Percentiles rank a stretch among this genome's conserved stretches.
Conservation (phyloP, 2,329 filamentous ascomycete species). For the Aureobasidium mangrovei region DNA sequence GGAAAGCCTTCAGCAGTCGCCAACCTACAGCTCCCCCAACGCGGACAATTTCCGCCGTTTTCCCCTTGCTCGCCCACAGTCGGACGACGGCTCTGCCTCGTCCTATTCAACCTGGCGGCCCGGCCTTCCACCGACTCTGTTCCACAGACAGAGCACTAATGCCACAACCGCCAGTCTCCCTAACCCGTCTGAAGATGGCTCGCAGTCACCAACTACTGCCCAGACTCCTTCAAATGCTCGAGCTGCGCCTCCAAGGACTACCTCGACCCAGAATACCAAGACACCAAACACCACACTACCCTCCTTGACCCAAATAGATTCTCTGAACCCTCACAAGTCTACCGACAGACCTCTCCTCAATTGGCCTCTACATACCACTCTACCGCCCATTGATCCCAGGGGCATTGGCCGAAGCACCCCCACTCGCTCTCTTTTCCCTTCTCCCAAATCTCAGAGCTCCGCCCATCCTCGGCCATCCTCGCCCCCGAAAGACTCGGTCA, state of each 20-base stretch:
- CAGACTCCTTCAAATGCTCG: not conserved
- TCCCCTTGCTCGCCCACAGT: not conserved
- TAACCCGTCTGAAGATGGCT: not conserved
- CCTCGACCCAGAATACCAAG: not conserved
- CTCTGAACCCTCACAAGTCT: not conserved
- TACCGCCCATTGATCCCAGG: constrained; percentile 3
- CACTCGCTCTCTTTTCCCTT: not conserved
- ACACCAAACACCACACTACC: not conserved
- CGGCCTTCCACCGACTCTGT: not conserved
- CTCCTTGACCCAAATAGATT: not conserved
- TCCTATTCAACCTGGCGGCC: constrained; percentile 4
- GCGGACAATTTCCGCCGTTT: not conserved
- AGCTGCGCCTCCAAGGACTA: not conserved
- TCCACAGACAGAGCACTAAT: not conserved
- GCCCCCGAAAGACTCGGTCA: not conserved
- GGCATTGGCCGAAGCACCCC: not conserved
- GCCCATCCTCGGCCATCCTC: not conserved
- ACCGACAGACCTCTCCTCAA: constrained; percentile 1
- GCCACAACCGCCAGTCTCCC: not conserved
- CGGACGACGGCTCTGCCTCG: not conserved
- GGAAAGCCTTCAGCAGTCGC: not conserved
- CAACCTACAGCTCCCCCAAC: not conserved
- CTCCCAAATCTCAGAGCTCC: not conserved
- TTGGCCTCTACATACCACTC: constrained; percentile 10
- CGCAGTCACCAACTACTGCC: not conserved